A percentile compares a stretch with the other conserved stretches of the same genome.
Evolutionary conservation across 192 early-diverging fungal genomes (phyloP).

Genomic region (Mortierella antarctica): DNA sequence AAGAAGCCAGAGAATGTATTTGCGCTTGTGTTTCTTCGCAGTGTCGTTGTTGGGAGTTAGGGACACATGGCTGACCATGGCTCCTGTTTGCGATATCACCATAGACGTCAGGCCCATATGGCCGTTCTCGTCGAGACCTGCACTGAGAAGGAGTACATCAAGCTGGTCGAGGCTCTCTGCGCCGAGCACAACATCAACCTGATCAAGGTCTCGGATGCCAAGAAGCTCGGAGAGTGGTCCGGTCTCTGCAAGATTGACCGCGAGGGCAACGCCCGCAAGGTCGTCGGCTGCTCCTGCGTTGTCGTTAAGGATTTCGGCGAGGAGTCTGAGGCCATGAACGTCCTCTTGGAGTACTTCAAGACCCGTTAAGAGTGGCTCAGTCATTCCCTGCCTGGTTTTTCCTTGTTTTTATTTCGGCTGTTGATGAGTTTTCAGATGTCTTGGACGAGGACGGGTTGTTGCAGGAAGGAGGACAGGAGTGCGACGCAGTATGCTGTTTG

Average conservation of each 20-base stretch:
- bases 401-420: neutral
- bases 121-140: slow-evolving; percentile 96
- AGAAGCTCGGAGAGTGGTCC: slow-evolving; percentile 99
- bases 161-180: slow-evolving; percentile 98
- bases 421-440: neutral
- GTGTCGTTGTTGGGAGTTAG: no score
- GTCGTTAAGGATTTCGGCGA: slow-evolving; percentile 98
- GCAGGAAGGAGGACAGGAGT: no score
- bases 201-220: slow-evolving; percentile 96
- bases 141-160: slow-evolving; percentile 96
- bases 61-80: no score
- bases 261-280: slow-evolving; percentile 98
- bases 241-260: slow-evolving; percentile 99
- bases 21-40: neutral
- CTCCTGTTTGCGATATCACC: no score
- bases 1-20: neutral
- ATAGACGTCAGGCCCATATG: slow-evolving; percentile 92
- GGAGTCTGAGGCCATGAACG: slow-evolving; percentile 85
- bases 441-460: neutral
- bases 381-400: neutral
- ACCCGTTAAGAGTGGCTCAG: slow-evolving; percentile 20
- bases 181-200: slow-evolving; percentile 98
- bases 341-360: slow-evolving; percentile 12
- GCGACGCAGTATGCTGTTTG: no score
- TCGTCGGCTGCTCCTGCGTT: slow-evolving; percentile 94